Conservation (phyloP, 495 filamentous ascomycete genomes). For the Tuber umbilicatum region DNA sequence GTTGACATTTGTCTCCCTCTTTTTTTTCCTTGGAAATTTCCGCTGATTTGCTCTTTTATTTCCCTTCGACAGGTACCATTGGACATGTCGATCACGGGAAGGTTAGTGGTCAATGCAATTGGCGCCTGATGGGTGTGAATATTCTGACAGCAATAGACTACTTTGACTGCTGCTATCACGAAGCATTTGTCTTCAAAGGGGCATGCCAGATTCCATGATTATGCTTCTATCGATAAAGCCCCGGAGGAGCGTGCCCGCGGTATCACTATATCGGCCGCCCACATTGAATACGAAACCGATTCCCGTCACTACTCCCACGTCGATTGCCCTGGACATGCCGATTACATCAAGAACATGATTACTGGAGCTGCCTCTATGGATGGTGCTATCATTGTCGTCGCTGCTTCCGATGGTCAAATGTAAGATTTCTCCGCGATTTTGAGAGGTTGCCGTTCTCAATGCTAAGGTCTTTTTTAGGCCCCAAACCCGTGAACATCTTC, state of each 20-base stretch:
- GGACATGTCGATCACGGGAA: constrained; percentile 99
- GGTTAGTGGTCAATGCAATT: constrained; percentile 48
- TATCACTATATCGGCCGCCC: constrained; percentile 97
- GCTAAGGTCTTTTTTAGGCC: constrained; percentile 54
- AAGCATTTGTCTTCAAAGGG: constrained; percentile 94
- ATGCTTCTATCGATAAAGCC: constrained; percentile 96
- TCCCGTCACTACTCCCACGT: constrained; percentile 95
- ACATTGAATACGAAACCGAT: constrained; percentile 96
- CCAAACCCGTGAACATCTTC: constrained; percentile 95
- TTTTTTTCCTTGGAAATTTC: constrained; percentile 23
- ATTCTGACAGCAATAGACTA: constrained; percentile 62
- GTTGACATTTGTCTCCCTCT: constrained; percentile 7
- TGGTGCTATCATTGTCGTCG: constrained; percentile 96
- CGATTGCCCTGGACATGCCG: constrained; percentile 98
- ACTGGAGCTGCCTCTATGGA: constrained; percentile 97
- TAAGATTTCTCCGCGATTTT: constrained; percentile 40
- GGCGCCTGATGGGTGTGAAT: constrained; percentile 3
- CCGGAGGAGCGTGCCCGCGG: constrained; percentile 98
- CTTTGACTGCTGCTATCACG: constrained; percentile 94
- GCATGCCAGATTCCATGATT: constrained; percentile 86
- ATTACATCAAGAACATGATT: constrained; percentile 99
- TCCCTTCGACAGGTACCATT: constrained; percentile 68
- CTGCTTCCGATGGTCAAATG: constrained; percentile 98
- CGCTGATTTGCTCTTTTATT: constrained; percentile 3
- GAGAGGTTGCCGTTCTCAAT: constrained; percentile 6